These are phyloP conservation scores for Pleomassaria siparia DNA, from an alignment of 2,329 filamentous ascomycete genomes.

Conservation along the genomic window DNA sequence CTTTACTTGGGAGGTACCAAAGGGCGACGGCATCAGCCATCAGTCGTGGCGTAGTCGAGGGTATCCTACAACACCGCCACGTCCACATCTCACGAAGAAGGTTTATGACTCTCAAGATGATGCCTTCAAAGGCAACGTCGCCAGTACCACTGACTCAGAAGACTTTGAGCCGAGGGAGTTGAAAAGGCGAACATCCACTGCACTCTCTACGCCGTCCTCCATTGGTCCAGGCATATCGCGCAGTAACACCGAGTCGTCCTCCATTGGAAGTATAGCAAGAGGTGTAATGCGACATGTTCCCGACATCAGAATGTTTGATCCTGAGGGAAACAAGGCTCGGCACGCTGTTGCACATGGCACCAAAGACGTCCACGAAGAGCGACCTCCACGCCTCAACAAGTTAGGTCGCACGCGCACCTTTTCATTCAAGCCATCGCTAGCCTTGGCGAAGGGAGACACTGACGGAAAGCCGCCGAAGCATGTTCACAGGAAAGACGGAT, in stretches of 20 bases:
- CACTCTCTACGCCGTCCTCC: slow-evolving; percentile 5
- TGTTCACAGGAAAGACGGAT: not conserved
- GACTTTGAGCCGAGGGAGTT: not conserved
- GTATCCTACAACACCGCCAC: not conserved
- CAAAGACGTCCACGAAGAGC: not conserved
- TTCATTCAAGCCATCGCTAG: not conserved
- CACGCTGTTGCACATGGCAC: not conserved
- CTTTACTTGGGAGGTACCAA: slow-evolving; percentile 22
- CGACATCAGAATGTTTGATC: slow-evolving; percentile 24
- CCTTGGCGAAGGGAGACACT: not conserved
- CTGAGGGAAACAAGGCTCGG: not conserved
- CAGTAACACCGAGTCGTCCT: slow-evolving; percentile 20
- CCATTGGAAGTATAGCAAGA: slow-evolving; percentile 27
- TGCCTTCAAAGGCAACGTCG: not conserved
- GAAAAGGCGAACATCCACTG: slow-evolving; percentile 9
- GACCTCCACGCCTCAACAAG: not conserved
- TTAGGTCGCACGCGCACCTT: not conserved
- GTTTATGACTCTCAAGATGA: not conserved
- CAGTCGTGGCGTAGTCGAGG: not conserved
- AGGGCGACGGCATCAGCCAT: not conserved
- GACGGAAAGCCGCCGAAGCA: not conserved
- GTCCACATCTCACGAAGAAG: not conserved
- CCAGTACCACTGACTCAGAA: not conserved
- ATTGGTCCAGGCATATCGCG: slow-evolving; percentile 11
- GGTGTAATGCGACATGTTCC: slow-evolving; percentile 23